phyloP scores from a whole-genome alignment of 2,329 filamentous ascomycete genomes.

The Exophiala phaeomuriformis region DNA sequence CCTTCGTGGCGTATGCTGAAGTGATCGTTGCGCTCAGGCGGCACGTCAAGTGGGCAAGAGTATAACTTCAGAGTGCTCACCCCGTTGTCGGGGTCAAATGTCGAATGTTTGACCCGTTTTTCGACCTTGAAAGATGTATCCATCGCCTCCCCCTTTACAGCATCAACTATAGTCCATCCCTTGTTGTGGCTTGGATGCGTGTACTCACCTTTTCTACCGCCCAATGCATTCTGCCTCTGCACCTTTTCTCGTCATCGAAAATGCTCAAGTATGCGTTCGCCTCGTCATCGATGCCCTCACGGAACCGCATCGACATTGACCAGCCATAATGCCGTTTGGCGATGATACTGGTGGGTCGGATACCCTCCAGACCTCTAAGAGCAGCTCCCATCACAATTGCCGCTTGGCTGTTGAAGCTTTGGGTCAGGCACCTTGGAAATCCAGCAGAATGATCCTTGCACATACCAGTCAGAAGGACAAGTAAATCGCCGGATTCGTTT shows the following conservation, averaged over 20 bases:
- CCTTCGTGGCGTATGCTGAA: background rate
- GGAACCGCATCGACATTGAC: background rate
- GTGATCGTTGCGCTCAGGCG: background rate
- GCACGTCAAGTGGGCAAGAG: background rate
- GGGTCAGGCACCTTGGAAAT: background rate
- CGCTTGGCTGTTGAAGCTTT: background rate
- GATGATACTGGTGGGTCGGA: background rate
- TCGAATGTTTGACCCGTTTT: background rate
- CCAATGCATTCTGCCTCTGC: background rate
- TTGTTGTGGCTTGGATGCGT: background rate
- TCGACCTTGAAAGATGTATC: background rate
- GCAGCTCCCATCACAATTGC: background rate
- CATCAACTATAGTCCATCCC: background rate
- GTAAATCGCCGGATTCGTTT: background rate
- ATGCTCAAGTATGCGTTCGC: background rate
- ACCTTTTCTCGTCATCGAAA: background rate
- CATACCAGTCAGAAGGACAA: background rate
- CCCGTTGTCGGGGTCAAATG: no score
- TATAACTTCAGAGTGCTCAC: background rate
- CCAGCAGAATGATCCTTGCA: background rate
- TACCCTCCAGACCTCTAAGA: background rate
- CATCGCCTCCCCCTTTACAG: background rate
- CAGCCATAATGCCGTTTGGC: background rate
- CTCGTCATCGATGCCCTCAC: conserved; percentile 2
- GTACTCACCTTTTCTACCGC: background rate